These are phyloP conservation scores for Ganoderma leucocontextum DNA, from an alignment of 1,284 basidiomycete genomes.

Conservation along the genomic window DNA sequence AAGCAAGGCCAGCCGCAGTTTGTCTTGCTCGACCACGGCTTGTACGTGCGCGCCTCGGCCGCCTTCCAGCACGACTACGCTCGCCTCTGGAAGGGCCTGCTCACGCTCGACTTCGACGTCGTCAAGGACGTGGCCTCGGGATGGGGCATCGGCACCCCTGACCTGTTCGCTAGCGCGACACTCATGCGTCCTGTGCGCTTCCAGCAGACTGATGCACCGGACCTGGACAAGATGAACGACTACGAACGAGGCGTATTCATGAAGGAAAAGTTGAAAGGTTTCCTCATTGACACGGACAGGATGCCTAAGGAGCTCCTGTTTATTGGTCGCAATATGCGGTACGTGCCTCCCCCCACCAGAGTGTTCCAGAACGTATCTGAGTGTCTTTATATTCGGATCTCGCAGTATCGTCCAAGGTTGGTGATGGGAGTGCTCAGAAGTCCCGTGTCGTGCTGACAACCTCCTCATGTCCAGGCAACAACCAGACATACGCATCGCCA, in stretches of 20 bases:
- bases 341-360: conserved; percentile 43
- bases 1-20: conserved; percentile 62
- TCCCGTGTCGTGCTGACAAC: neutral
- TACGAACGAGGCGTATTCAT: conserved; percentile 72
- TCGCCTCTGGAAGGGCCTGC: conserved; percentile 80
- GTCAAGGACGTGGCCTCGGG: conserved; percentile 57
- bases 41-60: conserved; percentile 78
- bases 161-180: conserved; percentile 81
- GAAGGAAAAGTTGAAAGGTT: conserved; percentile 70
- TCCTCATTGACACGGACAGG: conserved; percentile 70
- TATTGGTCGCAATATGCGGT: conserved; percentile 84
- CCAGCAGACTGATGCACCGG: conserved; percentile 39
- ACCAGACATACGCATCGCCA: conserved; percentile 82
- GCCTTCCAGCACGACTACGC: conserved; percentile 80
- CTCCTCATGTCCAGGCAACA: conserved; percentile 58
- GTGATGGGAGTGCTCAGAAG: conserved; percentile 18
- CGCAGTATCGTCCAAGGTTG: conserved; percentile 70
- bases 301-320: conserved; percentile 86
- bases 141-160: conserved; percentile 86
- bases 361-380: neutral
- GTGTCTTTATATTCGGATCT: neutral
- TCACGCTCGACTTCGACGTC: conserved; percentile 69
- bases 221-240: conserved; percentile 49
- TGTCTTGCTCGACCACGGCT: conserved; percentile 89
- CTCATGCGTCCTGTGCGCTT: conserved; percentile 67